phyloP scores from a whole-genome alignment of 768 basidiomycete species.

The Cystobasidium ongulense region DNA sequence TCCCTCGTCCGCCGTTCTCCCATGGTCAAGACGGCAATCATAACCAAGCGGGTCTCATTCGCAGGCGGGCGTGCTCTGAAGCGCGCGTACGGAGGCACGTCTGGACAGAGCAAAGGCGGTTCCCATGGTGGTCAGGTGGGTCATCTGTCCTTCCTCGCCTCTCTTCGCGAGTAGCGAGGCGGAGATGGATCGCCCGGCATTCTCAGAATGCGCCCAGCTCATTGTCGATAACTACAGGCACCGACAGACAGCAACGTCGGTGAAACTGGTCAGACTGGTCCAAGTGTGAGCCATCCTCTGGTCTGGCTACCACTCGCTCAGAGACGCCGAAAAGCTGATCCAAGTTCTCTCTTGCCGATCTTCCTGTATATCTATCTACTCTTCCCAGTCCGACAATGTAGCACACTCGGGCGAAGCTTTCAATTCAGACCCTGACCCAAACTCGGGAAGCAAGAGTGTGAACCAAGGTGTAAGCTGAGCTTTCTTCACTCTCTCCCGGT shows the following conservation, averaged over 20 bases:
- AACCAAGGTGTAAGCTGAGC: not conserved
- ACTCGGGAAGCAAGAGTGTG: not conserved
- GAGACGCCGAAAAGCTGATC: not conserved
- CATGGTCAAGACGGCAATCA: not conserved
- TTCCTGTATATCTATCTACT: not conserved
- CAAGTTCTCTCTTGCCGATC: not conserved
- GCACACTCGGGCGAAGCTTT: not conserved
- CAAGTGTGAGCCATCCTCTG: not conserved
- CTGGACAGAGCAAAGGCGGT: not conserved
- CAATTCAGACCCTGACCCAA: conserved; percentile 11
- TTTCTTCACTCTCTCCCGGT: not conserved
- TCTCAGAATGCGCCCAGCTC: not conserved
- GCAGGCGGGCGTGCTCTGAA: not conserved
- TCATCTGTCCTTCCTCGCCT: not conserved
- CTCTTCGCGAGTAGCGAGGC: not conserved
- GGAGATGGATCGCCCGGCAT: not conserved
- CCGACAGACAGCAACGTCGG: conserved; percentile 3
- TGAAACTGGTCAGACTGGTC: not conserved
- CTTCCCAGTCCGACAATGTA: not conserved
- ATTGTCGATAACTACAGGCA: not conserved
- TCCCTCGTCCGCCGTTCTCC: too few species aligned
- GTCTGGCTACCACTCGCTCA: not conserved
- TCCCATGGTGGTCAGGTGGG: conserved; percentile 17
- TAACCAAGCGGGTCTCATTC: not conserved
- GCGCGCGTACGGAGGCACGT: conserved; percentile 1